These are phyloP conservation scores for Fraxinus ornus DNA, from an alignment of 305 asterid genomes.

Conservation along the genomic window DNA sequence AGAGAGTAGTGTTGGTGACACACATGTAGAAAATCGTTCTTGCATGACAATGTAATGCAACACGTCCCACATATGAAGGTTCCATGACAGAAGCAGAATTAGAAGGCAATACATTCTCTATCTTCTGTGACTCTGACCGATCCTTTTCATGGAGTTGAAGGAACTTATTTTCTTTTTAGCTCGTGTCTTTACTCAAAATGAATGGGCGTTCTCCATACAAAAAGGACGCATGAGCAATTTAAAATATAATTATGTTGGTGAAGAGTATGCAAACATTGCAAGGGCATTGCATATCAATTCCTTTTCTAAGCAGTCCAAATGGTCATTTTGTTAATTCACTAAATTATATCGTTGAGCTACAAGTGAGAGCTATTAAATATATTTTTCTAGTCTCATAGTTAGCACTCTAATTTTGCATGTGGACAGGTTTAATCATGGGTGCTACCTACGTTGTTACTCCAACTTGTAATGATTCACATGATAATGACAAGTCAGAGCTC, in stretches of 20 bases:
- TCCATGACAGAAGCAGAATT: neutral
- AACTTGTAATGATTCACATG: constrained; percentile 50
- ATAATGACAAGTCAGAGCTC: constrained; percentile 46
- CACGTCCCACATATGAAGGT: neutral
- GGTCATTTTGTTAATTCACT: constrained; percentile 12
- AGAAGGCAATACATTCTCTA: neutral
- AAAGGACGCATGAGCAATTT: constrained; percentile 19
- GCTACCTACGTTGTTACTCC: constrained; percentile 64
- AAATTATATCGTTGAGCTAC: constrained; percentile 21
- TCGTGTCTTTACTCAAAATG: neutral
- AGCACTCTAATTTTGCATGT: constrained; percentile 17
- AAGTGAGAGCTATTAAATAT: neutral
- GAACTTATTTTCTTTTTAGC: neutral
- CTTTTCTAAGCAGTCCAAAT: constrained; percentile 11
- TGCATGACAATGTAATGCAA: constrained; percentile 9
- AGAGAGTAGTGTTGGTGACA: neutral
- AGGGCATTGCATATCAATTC: neutral
- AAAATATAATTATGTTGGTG: neutral
- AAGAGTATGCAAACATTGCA: constrained; percentile 11
- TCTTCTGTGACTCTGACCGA: neutral
- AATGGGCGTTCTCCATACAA: constrained; percentile 5
- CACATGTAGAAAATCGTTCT: constrained; percentile 1
- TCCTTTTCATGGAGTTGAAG: neutral
- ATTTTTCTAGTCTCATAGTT: neutral
- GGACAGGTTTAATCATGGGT: constrained; percentile 72